Conservation (phyloP, 2,329 filamentous ascomycete genomes). For the Paecilomyces sp. region DNA sequence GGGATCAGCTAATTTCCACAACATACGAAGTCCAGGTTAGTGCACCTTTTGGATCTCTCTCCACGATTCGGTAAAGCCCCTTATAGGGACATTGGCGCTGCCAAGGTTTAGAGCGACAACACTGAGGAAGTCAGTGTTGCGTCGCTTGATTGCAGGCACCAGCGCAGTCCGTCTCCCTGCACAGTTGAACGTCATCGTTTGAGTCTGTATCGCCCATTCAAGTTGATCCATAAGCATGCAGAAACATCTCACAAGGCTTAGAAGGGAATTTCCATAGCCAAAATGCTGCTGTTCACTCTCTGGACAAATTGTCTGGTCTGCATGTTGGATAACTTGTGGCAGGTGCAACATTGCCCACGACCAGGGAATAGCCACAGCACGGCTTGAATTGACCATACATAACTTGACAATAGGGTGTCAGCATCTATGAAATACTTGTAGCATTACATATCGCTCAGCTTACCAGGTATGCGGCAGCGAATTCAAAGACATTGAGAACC, state of each 20-base stretch:
- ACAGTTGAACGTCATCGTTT: constrained; percentile 1
- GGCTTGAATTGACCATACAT: constrained; percentile 6
- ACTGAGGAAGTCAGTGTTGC: constrained; percentile 7
- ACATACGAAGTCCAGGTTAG: neutral
- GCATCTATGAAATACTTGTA: neutral
- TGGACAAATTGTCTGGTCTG: neutral
- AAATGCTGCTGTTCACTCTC: neutral
- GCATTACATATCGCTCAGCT: neutral
- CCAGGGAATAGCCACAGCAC: constrained; percentile 6
- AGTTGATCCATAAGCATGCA: constrained; percentile 5
- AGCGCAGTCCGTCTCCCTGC: neutral
- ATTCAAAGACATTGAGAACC: constrained; percentile 8
- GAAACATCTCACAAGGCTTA: neutral
- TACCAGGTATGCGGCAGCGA: constrained; percentile 7
- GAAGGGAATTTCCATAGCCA: neutral
- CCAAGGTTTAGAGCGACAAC: constrained; percentile 7
- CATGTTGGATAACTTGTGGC: constrained; percentile 3
- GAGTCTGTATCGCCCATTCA: neutral
- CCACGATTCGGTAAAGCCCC: constrained; percentile 2
- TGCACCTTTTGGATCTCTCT: constrained; percentile 3
- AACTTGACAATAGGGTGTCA: constrained; percentile 1
- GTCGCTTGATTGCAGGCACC: constrained; percentile 2
- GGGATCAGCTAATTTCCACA: neutral
- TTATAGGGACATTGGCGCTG: constrained; percentile 3
- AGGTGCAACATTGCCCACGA: constrained; percentile 9